phyloP scores from a whole-genome alignment of 2,329 filamentous ascomycete species.

The Penicillium frequentans region DNA sequence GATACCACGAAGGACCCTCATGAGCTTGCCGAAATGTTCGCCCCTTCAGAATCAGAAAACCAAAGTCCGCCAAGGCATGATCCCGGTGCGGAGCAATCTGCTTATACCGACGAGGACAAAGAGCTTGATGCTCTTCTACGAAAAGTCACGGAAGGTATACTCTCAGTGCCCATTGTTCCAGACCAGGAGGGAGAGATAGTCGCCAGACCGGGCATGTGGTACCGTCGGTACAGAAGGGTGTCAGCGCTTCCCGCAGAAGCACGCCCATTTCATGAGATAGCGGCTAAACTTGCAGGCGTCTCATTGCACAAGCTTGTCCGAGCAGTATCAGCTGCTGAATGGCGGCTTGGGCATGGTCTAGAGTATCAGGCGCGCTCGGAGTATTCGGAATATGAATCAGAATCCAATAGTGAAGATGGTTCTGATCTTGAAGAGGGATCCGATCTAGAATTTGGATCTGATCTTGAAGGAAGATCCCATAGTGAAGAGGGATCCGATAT shows the following conservation, averaged over 20 bases:
- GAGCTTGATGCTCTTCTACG: conserved; percentile 41
- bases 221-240: conserved; percentile 50
- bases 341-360: conserved; percentile 41
- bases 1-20: conserved; percentile 29
- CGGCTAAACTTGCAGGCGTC: conserved; percentile 52
- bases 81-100: background rate
- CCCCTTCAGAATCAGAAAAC: conserved; percentile 26
- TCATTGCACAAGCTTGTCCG: conserved; percentile 51
- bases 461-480: too few relatives aligned
- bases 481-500: too few relatives aligned
- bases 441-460: too few relatives aligned
- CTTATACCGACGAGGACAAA: conserved; percentile 21
- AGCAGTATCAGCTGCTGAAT: conserved; percentile 53
- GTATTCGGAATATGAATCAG: conserved; percentile 17
- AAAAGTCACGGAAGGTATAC: conserved; percentile 45
- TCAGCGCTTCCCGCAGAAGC: conserved; percentile 49
- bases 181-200: conserved; percentile 31
- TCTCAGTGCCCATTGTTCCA: conserved; percentile 38
- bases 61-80: conserved; percentile 11
- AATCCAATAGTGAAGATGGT: conserved; percentile 3
- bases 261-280: conserved; percentile 52
- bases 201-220: conserved; percentile 52
- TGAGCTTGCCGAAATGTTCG: conserved; percentile 46
- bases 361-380: conserved; percentile 36
- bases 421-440: background rate